Evolutionary conservation across 2,329 filamentous ascomycete species (phyloP).

Genomic region (Orbilia quercus): DNA sequence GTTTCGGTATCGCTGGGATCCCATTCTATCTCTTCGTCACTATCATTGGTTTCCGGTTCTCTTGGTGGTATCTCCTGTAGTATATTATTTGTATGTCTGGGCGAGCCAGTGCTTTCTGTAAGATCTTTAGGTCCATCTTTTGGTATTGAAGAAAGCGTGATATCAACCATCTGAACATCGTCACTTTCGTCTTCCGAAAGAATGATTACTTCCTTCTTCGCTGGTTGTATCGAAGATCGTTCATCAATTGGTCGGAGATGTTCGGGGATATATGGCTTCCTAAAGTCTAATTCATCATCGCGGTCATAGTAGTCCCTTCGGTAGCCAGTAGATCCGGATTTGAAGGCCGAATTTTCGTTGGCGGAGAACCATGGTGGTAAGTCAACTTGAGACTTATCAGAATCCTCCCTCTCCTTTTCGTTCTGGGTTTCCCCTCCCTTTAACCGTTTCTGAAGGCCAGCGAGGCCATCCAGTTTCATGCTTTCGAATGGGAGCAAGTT

Average conservation of each 20-base stretch:
- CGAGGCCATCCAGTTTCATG: conserved; percentile 60
- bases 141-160: neutral
- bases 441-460: conserved; percentile 50
- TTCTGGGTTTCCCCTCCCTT: conserved; percentile 61
- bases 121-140: neutral
- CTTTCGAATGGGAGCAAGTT: conserved; percentile 65
- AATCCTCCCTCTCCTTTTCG: conserved; percentile 66
- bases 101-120: neutral
- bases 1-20: conserved; percentile 61
- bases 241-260: conserved; percentile 45
- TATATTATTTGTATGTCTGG: neutral
- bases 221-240: conserved; percentile 34
- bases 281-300: conserved; percentile 34
- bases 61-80: too few species aligned
- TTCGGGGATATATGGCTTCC: conserved; percentile 17
- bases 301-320: conserved; percentile 43
- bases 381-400: conserved; percentile 70
- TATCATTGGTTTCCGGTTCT: conserved; percentile 4
- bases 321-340: conserved; percentile 29
- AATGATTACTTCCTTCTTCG: conserved; percentile 21
- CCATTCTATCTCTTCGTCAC: conserved; percentile 58
- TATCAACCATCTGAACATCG: conserved; percentile 42
- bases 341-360: conserved; percentile 36
- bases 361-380: conserved; percentile 58
- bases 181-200: conserved; percentile 44